These are phyloP conservation scores for Atkinsonella hypoxylon DNA, from an alignment of 2,329 filamentous ascomycete genomes.

Conservation along the genomic window DNA sequence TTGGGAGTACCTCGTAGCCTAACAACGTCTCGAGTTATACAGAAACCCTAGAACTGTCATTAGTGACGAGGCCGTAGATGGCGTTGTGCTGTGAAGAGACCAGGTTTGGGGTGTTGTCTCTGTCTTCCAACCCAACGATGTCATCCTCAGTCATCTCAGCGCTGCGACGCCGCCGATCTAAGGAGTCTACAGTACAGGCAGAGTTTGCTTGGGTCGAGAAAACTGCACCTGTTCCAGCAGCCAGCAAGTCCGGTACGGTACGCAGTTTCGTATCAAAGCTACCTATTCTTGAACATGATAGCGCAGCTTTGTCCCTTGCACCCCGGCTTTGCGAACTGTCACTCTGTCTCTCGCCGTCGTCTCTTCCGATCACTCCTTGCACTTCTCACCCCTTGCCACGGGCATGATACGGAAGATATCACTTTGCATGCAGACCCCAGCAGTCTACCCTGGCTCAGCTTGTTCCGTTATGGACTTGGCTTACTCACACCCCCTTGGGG, in stretches of 20 bases:
- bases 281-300: not conserved
- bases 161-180: no score
- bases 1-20: not conserved
- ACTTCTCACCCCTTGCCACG: not conserved
- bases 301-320: not conserved
- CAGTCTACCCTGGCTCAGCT: not conserved
- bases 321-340: not conserved
- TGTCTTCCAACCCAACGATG: no score
- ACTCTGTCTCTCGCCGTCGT: not conserved
- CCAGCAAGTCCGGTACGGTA: no score
- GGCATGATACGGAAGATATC: not conserved
- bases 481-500: constrained; percentile 1
- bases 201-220: no score
- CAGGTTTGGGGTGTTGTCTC: no score
- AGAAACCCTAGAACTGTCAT: not conserved
- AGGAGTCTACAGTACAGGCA: no score
- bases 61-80: not conserved
- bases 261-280: no score
- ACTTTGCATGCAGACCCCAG: not conserved
- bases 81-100: not conserved
- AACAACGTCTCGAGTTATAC: not conserved
- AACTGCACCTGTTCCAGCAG: no score
- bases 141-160: no score
- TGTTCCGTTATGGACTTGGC: constrained; percentile 1
- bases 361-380: not conserved